phyloP scores from a whole-genome alignment of 23 red algal species.

The Gracilaria vermiculophylla region DNA sequence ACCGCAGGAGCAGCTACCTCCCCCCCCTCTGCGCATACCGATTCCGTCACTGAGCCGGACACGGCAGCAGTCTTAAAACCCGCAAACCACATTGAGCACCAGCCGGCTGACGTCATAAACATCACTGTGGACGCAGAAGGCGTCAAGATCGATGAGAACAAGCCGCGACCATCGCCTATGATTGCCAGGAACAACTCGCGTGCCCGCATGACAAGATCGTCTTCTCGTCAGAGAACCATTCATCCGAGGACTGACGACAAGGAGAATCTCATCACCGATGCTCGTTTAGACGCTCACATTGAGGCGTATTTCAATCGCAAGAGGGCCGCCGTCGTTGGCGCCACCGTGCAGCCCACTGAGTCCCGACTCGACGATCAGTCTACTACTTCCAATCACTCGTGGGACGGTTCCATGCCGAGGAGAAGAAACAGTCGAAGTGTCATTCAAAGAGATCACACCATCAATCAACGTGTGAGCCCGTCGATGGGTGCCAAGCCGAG shows the following conservation, averaged over 20 bases:
- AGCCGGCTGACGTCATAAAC: conserved; percentile 24
- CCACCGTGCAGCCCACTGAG: background rate
- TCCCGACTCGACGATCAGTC: background rate
- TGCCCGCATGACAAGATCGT: conserved; percentile 22
- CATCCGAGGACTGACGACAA: conserved; percentile 15
- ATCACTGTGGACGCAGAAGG: conserved; percentile 49
- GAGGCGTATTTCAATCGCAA: conserved; percentile 48
- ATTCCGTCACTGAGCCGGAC: background rate
- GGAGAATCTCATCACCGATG: conserved; percentile 35
- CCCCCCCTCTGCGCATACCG: background rate
- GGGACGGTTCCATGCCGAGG: conserved; percentile 56
- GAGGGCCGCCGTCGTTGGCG: background rate
- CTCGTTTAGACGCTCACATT: conserved; percentile 16
- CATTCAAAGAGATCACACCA: conserved; percentile 26
- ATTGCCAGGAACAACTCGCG: conserved; percentile 10
- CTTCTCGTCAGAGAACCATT: conserved; percentile 13
- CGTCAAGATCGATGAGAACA: conserved; percentile 34
- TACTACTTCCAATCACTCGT: conserved; percentile 24
- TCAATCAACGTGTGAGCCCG: background rate
- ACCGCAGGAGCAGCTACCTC: background rate
- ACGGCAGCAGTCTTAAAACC: background rate
- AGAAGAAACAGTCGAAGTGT: conserved; percentile 41
- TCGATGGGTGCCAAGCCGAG: background rate
- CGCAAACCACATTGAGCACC: background rate
- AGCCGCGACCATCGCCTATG: background rate